phyloP scores from a whole-genome alignment of 768 basidiomycete species.

The Naganishia friedmannii region DNA sequence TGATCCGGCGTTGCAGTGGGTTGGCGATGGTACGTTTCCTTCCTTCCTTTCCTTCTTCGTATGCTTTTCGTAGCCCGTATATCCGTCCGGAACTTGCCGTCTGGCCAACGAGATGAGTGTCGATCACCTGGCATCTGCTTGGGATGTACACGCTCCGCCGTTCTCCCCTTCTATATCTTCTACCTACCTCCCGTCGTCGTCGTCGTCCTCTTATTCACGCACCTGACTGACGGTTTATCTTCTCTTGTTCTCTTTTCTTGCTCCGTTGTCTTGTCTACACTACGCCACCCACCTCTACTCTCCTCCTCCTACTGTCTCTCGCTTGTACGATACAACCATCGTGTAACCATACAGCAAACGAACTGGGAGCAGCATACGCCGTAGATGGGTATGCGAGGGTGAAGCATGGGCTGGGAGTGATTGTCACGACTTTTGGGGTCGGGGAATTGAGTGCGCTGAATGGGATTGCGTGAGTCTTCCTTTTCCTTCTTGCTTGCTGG shows the following conservation, averaged over 20 bases:
- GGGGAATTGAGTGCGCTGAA: constrained; percentile 86
- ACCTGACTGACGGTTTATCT: neutral
- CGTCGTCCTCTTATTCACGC: too few species aligned
- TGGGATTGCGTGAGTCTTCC: constrained; percentile 59
- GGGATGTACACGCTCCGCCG: too few species aligned
- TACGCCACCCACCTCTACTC: neutral
- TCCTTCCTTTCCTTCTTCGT: constrained; percentile 22
- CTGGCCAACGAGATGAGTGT: too few species aligned
- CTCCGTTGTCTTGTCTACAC: too few species aligned
- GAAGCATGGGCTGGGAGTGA: constrained; percentile 59
- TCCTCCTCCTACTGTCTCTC: neutral
- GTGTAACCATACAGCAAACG: constrained; percentile 58
- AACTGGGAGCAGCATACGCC: constrained; percentile 83
- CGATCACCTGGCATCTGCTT: too few species aligned
- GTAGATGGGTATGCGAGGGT: constrained; percentile 90
- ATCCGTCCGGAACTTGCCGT: too few species aligned
- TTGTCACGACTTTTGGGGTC: constrained; percentile 75
- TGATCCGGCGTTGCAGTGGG: constrained; percentile 72
- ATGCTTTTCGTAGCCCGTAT: too few species aligned
- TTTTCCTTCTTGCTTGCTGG: too few species aligned
- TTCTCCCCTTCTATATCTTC: too few species aligned
- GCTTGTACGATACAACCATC: too few species aligned
- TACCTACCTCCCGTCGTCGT: too few species aligned
- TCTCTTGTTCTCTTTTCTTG: too few species aligned
- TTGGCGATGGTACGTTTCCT: constrained; percentile 61